phyloP scores from a whole-genome alignment of 2,329 filamentous ascomycete genomes.

The Fusarium nisikadoi region DNA sequence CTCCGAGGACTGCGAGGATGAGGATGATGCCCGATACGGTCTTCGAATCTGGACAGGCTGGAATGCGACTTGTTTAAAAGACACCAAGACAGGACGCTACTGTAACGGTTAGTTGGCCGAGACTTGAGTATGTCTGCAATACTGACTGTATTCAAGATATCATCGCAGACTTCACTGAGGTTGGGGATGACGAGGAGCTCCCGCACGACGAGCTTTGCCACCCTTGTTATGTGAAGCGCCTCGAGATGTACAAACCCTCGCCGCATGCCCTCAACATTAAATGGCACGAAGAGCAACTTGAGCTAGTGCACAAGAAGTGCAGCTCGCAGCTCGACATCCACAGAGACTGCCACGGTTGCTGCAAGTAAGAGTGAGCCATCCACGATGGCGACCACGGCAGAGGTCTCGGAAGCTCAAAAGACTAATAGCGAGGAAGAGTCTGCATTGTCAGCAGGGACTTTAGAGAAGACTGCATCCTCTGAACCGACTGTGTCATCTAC shows the following conservation, averaged over 20 bases:
- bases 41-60: not conserved
- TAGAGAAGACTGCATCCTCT: not conserved
- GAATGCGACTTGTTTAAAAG: slow-evolving; percentile 1
- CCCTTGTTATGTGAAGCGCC: not conserved
- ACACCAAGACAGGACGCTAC: not conserved
- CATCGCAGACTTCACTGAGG: not conserved
- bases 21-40: not conserved
- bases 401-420: rapidly evolving
- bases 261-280: not conserved
- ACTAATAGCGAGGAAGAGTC: not conserved
- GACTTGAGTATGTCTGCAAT: not conserved
- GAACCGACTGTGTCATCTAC: not conserved
- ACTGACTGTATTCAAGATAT: not conserved
- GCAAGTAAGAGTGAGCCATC: not conserved
- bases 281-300: not conserved
- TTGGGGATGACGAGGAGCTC: rapidly evolving
- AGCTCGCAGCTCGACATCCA: not conserved
- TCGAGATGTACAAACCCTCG: not conserved
- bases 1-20: not conserved
- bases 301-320: not conserved
- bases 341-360: not conserved
- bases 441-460: not conserved
- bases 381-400: rapidly evolving
- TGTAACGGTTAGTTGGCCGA: not conserved
- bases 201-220: not conserved